Evolutionary conservation across 345 rosid genomes (phyloP).

Genomic region (Microthlaspi erraticum): DNA sequence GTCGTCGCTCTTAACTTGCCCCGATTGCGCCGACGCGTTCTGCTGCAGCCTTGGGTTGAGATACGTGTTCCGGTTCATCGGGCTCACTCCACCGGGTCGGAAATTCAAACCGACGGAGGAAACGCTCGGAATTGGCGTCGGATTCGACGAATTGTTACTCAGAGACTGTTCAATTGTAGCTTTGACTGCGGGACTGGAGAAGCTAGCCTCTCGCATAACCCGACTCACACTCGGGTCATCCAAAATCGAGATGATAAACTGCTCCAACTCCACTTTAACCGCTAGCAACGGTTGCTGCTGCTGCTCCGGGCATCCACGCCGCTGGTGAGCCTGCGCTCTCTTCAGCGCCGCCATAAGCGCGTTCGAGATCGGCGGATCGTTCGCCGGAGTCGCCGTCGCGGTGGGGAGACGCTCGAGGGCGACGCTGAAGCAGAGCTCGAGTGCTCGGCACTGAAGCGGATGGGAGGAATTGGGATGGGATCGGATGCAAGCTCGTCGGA

Average conservation of each 20-base stretch:
- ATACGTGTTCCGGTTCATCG: constrained; percentile 63
- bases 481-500: constrained; percentile 96
- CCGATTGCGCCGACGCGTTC: constrained; percentile 51
- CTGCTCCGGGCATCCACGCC: constrained; percentile 97
- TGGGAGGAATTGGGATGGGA: constrained; percentile 98
- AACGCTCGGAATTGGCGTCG: constrained; percentile 50
- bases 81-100: constrained; percentile 48
- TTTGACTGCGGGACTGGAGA: constrained; percentile 94
- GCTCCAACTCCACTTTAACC: constrained; percentile 96
- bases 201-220: constrained; percentile 99
- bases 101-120: constrained; percentile 65
- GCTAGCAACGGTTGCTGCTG: constrained; percentile 96
- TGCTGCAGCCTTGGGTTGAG: constrained; percentile 83
- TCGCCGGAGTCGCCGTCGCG: constrained; percentile 47
- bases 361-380: constrained; percentile 94
- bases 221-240: constrained; percentile 99
- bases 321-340: constrained; percentile 99
- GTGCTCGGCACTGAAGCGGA: constrained; percentile 97
- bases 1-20: constrained; percentile 64
- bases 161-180: constrained; percentile 89
- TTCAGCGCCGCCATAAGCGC: constrained; percentile 99
- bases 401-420: constrained; percentile 95
- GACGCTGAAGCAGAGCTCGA: constrained; percentile 99
- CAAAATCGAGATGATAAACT: constrained; percentile 89
- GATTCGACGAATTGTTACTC: constrained; percentile 41